A percentile compares a stretch with the other conserved stretches of the same genome.
Conservation (phyloP, 2,329 filamentous ascomycete species). For the Neofusicoccum ribis region DNA sequence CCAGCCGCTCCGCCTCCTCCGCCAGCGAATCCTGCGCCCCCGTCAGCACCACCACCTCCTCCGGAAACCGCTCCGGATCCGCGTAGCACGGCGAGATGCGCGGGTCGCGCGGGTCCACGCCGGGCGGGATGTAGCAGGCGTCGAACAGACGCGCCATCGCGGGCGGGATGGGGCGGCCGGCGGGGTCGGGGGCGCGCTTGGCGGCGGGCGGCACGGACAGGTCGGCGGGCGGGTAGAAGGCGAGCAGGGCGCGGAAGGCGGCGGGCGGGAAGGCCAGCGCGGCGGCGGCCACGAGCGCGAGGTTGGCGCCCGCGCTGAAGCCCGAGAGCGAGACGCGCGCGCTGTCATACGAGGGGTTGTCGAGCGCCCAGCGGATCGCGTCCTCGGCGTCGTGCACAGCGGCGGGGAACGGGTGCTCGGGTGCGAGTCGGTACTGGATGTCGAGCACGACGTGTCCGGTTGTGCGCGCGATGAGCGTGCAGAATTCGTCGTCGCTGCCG, state of each 20-base stretch:
- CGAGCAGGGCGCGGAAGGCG: slow-evolving; percentile 32
- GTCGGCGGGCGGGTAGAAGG: slow-evolving; percentile 39
- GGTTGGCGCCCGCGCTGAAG: slow-evolving; percentile 44
- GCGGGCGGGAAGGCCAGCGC: slow-evolving; percentile 27
- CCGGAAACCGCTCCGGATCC: slow-evolving; percentile 26
- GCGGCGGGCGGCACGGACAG: slow-evolving; percentile 30
- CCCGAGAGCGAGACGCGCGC: slow-evolving; percentile 36
- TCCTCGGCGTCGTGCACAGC: slow-evolving; percentile 40
- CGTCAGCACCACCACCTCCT: slow-evolving; percentile 35
- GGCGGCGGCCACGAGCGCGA: slow-evolving; percentile 34
- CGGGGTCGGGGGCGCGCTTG: slow-evolving; percentile 31
- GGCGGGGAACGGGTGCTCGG: slow-evolving; percentile 41
- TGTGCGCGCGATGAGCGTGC: slow-evolving; percentile 33
- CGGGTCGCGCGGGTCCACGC: slow-evolving; percentile 32
- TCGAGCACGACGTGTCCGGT: slow-evolving; percentile 37
- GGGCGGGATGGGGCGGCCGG: slow-evolving; percentile 24
- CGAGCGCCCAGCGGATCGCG: slow-evolving; percentile 33
- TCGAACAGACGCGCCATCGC: slow-evolving; percentile 32
- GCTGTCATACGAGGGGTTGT: slow-evolving; percentile 28
- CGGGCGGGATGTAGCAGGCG: slow-evolving; percentile 33
- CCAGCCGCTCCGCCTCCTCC: slow-evolving; percentile 38
- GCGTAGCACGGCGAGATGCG: slow-evolving; percentile 38
- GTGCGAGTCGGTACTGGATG: slow-evolving; percentile 40
- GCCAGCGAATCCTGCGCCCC: slow-evolving; percentile 40
- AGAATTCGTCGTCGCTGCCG: slow-evolving; percentile 43